Base-by-base conservation (phyloP, 1,284 basidiomycete genomes). In the Malassezia dermatis region DNA sequence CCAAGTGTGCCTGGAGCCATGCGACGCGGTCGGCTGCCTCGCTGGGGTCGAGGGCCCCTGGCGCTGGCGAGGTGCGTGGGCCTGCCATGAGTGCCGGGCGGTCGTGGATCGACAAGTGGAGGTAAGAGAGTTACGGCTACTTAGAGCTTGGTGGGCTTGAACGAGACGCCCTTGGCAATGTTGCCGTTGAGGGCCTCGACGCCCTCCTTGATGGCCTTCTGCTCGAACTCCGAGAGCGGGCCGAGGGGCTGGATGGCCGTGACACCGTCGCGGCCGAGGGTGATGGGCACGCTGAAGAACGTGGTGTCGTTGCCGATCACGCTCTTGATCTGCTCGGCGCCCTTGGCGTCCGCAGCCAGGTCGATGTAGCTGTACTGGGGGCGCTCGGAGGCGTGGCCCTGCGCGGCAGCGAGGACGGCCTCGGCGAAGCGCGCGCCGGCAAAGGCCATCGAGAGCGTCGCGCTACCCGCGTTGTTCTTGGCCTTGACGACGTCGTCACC, bases 361-460 rank as follows among this genome's bases (percentile, higher is more conserved):
- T 73, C 66, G 49, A 73, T 67, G 61, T 67, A 73, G 51, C 60
- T 62, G 66, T 65, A 71, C 58, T 69, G 68, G 27, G 63, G 65
- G 48, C 57, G 35, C 31, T 63, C 57, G 23, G 54, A 40, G 24
- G 56, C 21, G 61, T 72, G 67, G 48, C 71, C 71, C 6, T 51
- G 40, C 27, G 68, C 65, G 41, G 71, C 71, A 48, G 65, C 65
- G 23, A 73, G 59, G 30, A 73, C 64, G 28, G 68, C 66, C 21
- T 61, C 53, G 30, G 75, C 62, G 52, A 65, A 69, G 43, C 66
- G 60, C 8, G 62, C 71, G 70, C 67, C 63, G 73, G 77, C 79
- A 73, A 88, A 89, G n/a, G 89, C 88, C 89, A 93, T 93, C 49
- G 86, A 88, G 53, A 91, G 83, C 45, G 88, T 91, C 35, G 88